phyloP scores from a whole-genome alignment of 345 rosid species.

The Gossypium raimondii region DNA sequence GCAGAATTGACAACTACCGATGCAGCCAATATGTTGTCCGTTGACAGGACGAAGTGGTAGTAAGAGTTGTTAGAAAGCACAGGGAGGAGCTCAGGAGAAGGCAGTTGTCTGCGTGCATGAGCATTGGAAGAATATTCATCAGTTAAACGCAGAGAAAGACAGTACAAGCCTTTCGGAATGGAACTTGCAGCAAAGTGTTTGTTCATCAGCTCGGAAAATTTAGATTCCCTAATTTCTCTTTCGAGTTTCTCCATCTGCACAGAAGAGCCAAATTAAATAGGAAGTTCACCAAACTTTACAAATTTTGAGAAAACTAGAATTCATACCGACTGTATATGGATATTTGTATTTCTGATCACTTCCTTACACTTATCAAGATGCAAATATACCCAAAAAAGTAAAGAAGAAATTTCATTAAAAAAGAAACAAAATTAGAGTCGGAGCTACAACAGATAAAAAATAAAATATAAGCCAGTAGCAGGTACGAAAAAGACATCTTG shows the following conservation, averaged over 20 bases:
- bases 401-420: not conserved
- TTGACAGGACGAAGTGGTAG: constrained; percentile 81
- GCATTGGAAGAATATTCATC: constrained; percentile 99
- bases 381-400: not conserved
- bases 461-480: not conserved
- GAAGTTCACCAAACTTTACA: not conserved
- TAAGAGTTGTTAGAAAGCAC: constrained; percentile 81
- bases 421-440: not conserved
- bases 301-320: not conserved
- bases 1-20: constrained; percentile 95
- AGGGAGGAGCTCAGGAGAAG: constrained; percentile 98
- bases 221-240: constrained; percentile 84
- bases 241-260: constrained; percentile 89
- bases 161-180: constrained; percentile 93
- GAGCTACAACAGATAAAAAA: not conserved
- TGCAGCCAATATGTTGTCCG: constrained; percentile 97
- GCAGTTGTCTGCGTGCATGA: constrained; percentile 93
- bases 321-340: not conserved
- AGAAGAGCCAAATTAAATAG: constrained; percentile 11
- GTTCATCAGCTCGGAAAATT: constrained; percentile 91
- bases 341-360: not conserved
- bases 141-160: constrained; percentile 90
- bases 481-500: not conserved
- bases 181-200: constrained; percentile 99
- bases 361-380: not conserved